These are phyloP conservation scores for Trichosporon inkin DNA, from an alignment of 1,284 basidiomycete genomes.

Conservation along the genomic window DNA sequence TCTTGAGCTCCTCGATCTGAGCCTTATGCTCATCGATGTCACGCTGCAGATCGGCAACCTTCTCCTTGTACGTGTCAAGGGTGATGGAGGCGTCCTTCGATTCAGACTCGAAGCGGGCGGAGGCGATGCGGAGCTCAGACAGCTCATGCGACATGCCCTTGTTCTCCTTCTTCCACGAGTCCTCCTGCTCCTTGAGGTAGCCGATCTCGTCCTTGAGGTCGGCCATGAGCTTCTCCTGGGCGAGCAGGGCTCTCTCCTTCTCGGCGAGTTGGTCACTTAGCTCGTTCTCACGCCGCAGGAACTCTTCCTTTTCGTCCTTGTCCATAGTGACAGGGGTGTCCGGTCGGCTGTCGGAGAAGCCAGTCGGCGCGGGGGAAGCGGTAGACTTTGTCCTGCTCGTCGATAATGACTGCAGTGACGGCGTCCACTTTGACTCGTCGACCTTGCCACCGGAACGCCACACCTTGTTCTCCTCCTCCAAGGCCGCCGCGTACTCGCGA, in stretches of 20 bases:
- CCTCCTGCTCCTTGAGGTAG: conserved; percentile 89
- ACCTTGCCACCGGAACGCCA: conserved; percentile 89
- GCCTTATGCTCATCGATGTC: conserved; percentile 89
- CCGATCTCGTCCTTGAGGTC: conserved; percentile 79
- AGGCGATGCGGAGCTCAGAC: conserved; percentile 85
- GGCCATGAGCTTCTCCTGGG: conserved; percentile 57
- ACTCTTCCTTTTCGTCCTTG: conserved; percentile 96
- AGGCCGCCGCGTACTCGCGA: conserved; percentile 78
- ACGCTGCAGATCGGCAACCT: conserved; percentile 78
- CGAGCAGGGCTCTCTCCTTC: conserved; percentile 76
- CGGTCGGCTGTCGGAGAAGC: conserved; percentile 48
- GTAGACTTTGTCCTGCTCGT: conserved; percentile 3
- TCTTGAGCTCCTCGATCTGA: conserved; percentile 73
- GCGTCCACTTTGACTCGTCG: conserved; percentile 78
- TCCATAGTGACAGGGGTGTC: conserved; percentile 65
- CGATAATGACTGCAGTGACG: conserved; percentile 35
- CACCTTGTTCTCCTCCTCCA: conserved; percentile 85
- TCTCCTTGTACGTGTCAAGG: conserved; percentile 94
- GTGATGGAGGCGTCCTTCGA: conserved; percentile 91
- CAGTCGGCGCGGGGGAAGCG: conserved; percentile 62
- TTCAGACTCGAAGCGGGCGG: conserved; percentile 90
- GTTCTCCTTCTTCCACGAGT: conserved; percentile 65
- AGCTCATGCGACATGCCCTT: conserved; percentile 74
- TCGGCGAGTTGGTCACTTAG: conserved; percentile 89
- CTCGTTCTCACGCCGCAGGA: conserved; percentile 94